A percentile compares a stretch with the other conserved stretches of the same genome.
Conservation (phyloP, 805 yeast genomes). For the Lachancea mirantina region DNA sequence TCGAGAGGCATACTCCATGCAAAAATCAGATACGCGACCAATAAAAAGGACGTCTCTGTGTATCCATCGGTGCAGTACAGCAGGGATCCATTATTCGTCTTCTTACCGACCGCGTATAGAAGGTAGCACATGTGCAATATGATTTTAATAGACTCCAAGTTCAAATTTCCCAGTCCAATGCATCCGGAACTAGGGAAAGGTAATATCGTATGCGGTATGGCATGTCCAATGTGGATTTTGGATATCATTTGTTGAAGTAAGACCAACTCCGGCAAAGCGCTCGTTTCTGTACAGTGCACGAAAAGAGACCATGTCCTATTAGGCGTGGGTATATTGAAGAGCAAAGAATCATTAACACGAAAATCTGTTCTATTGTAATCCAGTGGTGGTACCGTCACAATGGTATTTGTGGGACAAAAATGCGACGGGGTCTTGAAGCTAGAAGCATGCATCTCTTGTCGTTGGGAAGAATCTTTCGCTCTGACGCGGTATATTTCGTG, state of each 20-base stretch:
- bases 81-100: slow-evolving; percentile 38
- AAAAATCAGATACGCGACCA: slow-evolving; percentile 65
- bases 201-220: slow-evolving; percentile 23
- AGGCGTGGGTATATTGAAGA: slow-evolving; percentile 46
- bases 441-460: not conserved
- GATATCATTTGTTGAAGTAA: slow-evolving; percentile 13
- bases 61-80: slow-evolving; percentile 86
- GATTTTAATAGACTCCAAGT: slow-evolving; percentile 56
- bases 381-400: slow-evolving; percentile 35
- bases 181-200: slow-evolving; percentile 84
- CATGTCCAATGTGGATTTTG: slow-evolving; percentile 2
- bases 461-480: slow-evolving; percentile 3
- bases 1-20: slow-evolving; percentile 52
- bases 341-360: slow-evolving; percentile 21
- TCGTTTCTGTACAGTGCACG: slow-evolving; percentile 54
- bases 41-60: slow-evolving; percentile 78
- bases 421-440: slow-evolving; percentile 41
- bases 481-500: slow-evolving; percentile 35
- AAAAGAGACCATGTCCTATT: slow-evolving; percentile 43
- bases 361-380: slow-evolving; percentile 16
- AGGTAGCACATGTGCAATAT: slow-evolving; percentile 60
- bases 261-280: slow-evolving; percentile 42
- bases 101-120: slow-evolving; percentile 25
- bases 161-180: slow-evolving; percentile 66
- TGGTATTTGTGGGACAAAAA: slow-evolving; percentile 45